Evolutionary conservation across 2,329 filamentous ascomycete species (phyloP), one percentile per base, ranked within the genome.

Genomic region (Aspergillus versicolor): DNA sequence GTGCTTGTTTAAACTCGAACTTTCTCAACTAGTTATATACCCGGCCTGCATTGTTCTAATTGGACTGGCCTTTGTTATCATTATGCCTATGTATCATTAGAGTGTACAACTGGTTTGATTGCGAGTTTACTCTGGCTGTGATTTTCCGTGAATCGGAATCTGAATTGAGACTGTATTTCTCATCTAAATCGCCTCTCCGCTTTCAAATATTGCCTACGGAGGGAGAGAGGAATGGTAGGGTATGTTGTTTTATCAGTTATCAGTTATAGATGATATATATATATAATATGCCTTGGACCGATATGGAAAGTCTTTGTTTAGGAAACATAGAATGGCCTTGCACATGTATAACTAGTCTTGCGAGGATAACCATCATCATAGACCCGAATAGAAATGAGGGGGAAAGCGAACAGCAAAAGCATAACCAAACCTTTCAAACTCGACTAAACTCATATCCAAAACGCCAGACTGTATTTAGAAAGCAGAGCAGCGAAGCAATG

Each of bases 21-120:
- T 3, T 52, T 53, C 37, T 17, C 38, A n/a, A 24, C 27, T 48
- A 34, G 44, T 44, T 48, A 49, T 54, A 54, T 54, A 54, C 44
- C 52, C 52, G 27, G 12, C 37, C 27, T 54, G 37, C 44, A 42
- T 54, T 49, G 17, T 57, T 54, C 38, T 48, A 38, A 47, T 27
- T 17, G 11, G 4, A 47, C 38, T 7, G 11, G 8, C 5, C n/a
- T 43, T 38, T 19, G 37, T 38, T 32, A 43, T n/a, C 19, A 15
- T 34, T 47, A 47, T 34, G 3, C 9, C 15, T 47, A 19, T 46
- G 30, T 47, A 47, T 34, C 5, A n/a, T 27, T 47, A 47, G 27
- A 37, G n/a, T 42, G 27, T 47, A 27, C 27, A 7, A 21, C 19
- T 34, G 30, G 17, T 12, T 34, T 24, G 44, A 34, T 7, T 21